phyloP scores from a whole-genome alignment of 2,329 filamentous ascomycete genomes.

The Trichoderma citrinoviride region DNA sequence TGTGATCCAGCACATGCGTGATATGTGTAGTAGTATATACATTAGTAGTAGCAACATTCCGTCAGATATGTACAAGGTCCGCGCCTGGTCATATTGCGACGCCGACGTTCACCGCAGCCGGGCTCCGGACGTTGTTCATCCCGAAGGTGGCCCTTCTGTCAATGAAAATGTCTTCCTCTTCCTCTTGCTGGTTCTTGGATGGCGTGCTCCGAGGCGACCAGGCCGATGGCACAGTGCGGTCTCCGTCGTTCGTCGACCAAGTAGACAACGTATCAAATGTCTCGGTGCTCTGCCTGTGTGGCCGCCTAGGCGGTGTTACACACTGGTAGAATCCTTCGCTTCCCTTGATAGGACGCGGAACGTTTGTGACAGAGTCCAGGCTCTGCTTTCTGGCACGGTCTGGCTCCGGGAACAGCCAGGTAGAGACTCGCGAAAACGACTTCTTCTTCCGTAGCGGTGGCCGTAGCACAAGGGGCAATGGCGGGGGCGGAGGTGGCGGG shows the following conservation, averaged over 20 bases:
- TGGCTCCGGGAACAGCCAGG: slow-evolving; percentile 53
- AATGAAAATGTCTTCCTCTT: slow-evolving; percentile 42
- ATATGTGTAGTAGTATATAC: slow-evolving; percentile 18
- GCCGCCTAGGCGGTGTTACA: slow-evolving; percentile 39
- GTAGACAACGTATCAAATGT: slow-evolving; percentile 50
- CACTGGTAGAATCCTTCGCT: slow-evolving; percentile 60
- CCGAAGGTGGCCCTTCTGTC: slow-evolving; percentile 37
- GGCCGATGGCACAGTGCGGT: slow-evolving; percentile 47
- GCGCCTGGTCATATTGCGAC: slow-evolving; percentile 31
- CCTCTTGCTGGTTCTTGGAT: slow-evolving; percentile 41
- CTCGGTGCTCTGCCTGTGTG: slow-evolving; percentile 42
- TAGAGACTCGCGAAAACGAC: slow-evolving; percentile 61
- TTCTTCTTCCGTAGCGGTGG: slow-evolving; percentile 64
- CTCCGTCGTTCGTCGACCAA: slow-evolving; percentile 47
- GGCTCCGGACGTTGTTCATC: slow-evolving; percentile 25
- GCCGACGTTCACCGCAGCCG: slow-evolving; percentile 29
- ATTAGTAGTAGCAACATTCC: slow-evolving; percentile 20
- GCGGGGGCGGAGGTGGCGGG: slow-evolving; percentile 46
- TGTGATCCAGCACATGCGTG: slow-evolving; percentile 21
- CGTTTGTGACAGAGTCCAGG: slow-evolving; percentile 54
- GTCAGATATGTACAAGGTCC: slow-evolving; percentile 14
- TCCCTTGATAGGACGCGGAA: slow-evolving; percentile 50
- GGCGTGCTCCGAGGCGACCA: slow-evolving; percentile 50
- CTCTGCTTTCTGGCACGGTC: slow-evolving; percentile 41
- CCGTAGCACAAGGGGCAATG: slow-evolving; percentile 57